A percentile compares a stretch with the other conserved stretches of the same genome.
phyloP scores from a whole-genome alignment of 495 filamentous ascomycete species.

The Cudoniella acicularis region DNA sequence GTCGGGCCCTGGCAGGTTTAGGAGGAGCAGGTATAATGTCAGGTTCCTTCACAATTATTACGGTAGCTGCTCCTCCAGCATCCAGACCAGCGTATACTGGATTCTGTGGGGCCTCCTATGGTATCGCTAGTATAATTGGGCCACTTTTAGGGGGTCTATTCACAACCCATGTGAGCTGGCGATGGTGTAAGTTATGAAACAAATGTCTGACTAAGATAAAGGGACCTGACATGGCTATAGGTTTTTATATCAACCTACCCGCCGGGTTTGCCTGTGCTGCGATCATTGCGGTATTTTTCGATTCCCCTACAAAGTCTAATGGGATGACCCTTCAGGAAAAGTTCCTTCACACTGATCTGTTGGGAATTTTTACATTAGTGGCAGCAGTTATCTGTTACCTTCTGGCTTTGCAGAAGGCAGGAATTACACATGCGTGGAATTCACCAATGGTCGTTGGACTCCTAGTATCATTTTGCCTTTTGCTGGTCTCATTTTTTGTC shows the following conservation, averaged over 20 bases:
- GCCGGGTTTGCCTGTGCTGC: conserved; percentile 47
- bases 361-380: conserved; percentile 37
- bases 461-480: conserved; percentile 41
- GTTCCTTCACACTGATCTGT: conserved; percentile 36
- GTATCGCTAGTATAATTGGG: conserved; percentile 37
- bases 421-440: conserved; percentile 37
- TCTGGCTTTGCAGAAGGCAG: conserved; percentile 42
- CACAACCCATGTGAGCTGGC: conserved; percentile 49
- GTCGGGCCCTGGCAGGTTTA: conserved; percentile 80
- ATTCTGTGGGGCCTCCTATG: conserved; percentile 35
- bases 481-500: conserved; percentile 34
- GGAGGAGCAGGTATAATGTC: conserved; percentile 79
- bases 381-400: conserved; percentile 34
- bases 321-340: conserved; percentile 17
- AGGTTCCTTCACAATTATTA: conserved; percentile 75
- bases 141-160: conserved; percentile 60
- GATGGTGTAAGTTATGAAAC: conserved; percentile 54
- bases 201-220: background rate
- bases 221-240: background rate
- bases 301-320: conserved; percentile 32
- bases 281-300: conserved; percentile 40
- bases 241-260: conserved; percentile 65
- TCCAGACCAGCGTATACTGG: conserved; percentile 51
- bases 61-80: conserved; percentile 65
- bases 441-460: conserved; percentile 30